A percentile compares a stretch with the other conserved stretches of the same genome.
These are phyloP conservation scores for Phytophthora europaea DNA, from an alignment of 352 stramenopile genomes.

Conservation along the genomic window DNA sequence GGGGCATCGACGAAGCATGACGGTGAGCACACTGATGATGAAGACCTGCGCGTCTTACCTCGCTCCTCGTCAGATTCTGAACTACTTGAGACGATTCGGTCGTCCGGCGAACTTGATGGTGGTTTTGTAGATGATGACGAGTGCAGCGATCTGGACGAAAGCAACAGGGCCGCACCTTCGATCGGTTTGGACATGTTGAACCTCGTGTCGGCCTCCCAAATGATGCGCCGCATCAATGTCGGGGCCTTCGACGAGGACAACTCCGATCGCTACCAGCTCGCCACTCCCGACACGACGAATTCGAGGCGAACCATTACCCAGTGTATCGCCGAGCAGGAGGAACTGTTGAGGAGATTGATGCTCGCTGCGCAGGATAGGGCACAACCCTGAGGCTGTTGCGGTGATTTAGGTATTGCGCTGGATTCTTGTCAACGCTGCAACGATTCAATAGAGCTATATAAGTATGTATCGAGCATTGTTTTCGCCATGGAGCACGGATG, in stretches of 20 bases:
- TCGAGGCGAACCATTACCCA: constrained; percentile 36
- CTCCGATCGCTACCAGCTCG: neutral
- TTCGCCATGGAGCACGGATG: neutral
- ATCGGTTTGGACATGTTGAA: constrained; percentile 40
- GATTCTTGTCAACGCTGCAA: neutral
- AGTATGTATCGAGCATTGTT: constrained; percentile 8
- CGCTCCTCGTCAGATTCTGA: constrained; percentile 38
- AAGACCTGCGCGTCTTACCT: constrained; percentile 15
- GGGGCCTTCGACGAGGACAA: constrained; percentile 24
- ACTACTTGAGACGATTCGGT: constrained; percentile 41
- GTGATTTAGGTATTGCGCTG: neutral
- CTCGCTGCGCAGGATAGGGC: constrained; percentile 30
- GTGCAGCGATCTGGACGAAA: constrained; percentile 15
- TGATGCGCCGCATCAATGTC: constrained; percentile 36
- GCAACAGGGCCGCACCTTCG: neutral
- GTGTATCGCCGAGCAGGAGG: constrained; percentile 47
- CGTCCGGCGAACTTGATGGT: constrained; percentile 32
- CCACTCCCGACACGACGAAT: neutral
- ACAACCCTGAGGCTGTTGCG: constrained; percentile 7
- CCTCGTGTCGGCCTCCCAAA: constrained; percentile 38
- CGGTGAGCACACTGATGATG: constrained; percentile 30
- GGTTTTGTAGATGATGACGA: constrained; percentile 31
- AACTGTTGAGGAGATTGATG: constrained; percentile 38
- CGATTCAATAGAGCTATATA: constrained; percentile 6
- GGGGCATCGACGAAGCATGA: constrained; percentile 32